Percentiles rank a stretch among this genome's conserved stretches.
Conservation (phyloP, 2,329 filamentous ascomycete genomes). For the Aspergillus pseudotamarii region DNA sequence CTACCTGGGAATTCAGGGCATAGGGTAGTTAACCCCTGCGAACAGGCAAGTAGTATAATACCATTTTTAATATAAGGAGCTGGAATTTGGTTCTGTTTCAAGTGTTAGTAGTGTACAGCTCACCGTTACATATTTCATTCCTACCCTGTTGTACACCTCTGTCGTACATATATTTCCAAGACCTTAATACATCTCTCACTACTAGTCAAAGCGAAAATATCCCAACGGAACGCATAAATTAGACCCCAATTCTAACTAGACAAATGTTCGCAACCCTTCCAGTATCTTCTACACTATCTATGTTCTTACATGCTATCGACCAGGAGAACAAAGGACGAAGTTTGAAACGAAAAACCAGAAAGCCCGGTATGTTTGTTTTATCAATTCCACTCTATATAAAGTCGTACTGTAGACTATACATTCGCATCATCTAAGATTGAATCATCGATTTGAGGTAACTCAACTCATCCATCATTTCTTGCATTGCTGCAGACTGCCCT, state of each 20-base stretch:
- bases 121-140: neutral
- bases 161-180: too few relatives aligned
- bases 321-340: neutral
- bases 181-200: too few relatives aligned
- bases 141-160: neutral
- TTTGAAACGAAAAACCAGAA: neutral
- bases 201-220: too few relatives aligned
- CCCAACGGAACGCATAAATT: neutral
- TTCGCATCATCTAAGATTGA: constrained; percentile 31
- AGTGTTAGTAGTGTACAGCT: neutral
- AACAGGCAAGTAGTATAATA: too few relatives aligned
- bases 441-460: constrained; percentile 55
- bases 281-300: neutral
- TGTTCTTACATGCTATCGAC: neutral
- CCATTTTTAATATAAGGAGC: too few relatives aligned
- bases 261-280: neutral
- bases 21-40: neutral
- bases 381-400: neutral
- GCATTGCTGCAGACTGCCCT: constrained; percentile 44
- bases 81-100: neutral
- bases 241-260: neutral
- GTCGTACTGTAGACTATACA: neutral
- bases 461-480: constrained; percentile 54
- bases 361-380: neutral
- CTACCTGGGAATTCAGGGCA: neutral